These are phyloP conservation scores for Scheffersomyces illinoinensis DNA, from an alignment of 1,139 yeast genomes.

Conservation along the genomic window DNA sequence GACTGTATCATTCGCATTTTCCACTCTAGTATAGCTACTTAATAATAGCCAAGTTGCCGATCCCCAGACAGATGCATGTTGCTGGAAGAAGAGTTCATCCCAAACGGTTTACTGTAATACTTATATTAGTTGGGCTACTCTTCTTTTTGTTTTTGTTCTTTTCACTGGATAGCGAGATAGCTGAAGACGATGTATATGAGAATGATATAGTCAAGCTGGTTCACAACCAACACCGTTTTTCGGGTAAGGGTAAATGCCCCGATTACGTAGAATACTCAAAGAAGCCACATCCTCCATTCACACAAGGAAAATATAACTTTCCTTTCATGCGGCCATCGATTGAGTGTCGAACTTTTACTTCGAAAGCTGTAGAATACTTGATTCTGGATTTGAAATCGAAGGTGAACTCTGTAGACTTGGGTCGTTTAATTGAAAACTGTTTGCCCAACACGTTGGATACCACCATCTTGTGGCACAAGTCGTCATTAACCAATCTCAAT, in stretches of 20 bases:
- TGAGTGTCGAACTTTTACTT: constrained; percentile 71
- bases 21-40: neutral
- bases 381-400: constrained; percentile 53
- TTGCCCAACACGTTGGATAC: constrained; percentile 90
- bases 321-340: constrained; percentile 78
- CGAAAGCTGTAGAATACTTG: constrained; percentile 62
- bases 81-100: neutral
- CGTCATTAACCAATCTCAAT: constrained; percentile 3
- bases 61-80: neutral
- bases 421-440: constrained; percentile 75
- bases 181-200: neutral
- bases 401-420: constrained; percentile 64
- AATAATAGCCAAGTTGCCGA: neutral
- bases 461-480: constrained; percentile 72
- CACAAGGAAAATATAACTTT: constrained; percentile 48
- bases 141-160: neutral
- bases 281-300: constrained; percentile 48
- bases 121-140: neutral
- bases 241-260: constrained; percentile 27
- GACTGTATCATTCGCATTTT: neutral
- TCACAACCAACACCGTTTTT: neutral
- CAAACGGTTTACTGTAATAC: neutral
- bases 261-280: constrained; percentile 45
- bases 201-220: neutral
- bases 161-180: neutral